Evolutionary conservation across 352 stramenopile genomes (phyloP), one percentile per base, ranked within the genome.

Genomic region (Globisporangium camurandrum): DNA sequence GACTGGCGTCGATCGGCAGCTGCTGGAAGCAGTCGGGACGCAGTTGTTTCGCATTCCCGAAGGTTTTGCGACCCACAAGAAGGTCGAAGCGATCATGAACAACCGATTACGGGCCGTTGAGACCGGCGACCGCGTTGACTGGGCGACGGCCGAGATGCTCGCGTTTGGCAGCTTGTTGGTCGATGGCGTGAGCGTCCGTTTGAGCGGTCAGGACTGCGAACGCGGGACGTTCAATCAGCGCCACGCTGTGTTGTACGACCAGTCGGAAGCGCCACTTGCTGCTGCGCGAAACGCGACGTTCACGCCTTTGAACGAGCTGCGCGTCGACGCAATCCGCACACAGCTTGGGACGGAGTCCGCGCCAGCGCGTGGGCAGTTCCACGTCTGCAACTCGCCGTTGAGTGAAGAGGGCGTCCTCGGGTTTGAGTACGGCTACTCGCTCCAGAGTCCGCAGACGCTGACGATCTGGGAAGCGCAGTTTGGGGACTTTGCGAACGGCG

Each of bases 381-480:
- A 86, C 20, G 80, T 92, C 1, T 88, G 78, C 42, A 95, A 95
- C 57, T 90, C 75, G 27, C 71, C 79, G 9, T 64, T 95, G 27
- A 89, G 74, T 41, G 84, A 95, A 57, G 71, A 88, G 46, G 84
- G 78, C 38, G 84, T 93, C 36, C 68, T 95, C 24, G 84, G 75
- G 12, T 95, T 93, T 56, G 84, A 95, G 51, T 92, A 89, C 46
- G 84, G 84, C 4, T 97, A 96, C 55, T 89, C 75, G 16, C 62
- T 90, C 22, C 66, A 93, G 56, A 88, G 66, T 51, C 84, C 81
- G 0, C 72, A 70, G 54, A 69, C 65, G 3, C 64, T 95, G 31
- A 89, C 74, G 24, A 86, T 95, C 34, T 99, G 97, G 97, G 84
- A 95, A 57, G 84, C 84, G 5, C 84, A 95, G 51, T 95, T 95